Evolutionary conservation across 2,329 filamentous ascomycete species (phyloP).

Genomic region (Ceratocystis cubensis): DNA sequence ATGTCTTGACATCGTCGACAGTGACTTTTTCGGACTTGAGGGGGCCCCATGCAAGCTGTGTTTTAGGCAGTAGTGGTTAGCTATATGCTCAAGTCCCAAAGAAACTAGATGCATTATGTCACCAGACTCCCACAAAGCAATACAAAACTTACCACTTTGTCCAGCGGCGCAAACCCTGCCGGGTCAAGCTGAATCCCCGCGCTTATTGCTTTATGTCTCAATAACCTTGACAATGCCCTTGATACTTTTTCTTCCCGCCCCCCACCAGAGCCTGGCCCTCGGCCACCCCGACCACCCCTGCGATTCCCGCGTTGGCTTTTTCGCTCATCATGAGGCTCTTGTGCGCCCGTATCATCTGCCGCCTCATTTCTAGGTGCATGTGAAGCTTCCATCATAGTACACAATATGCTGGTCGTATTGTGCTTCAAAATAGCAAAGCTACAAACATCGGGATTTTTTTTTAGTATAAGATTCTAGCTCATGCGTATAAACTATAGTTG

Average conservation of each 20-base stretch:
- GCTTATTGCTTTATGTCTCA: conserved; percentile 44
- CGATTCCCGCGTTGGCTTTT: conserved; percentile 25
- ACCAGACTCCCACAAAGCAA: background rate
- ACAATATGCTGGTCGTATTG: background rate
- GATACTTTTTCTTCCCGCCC: conserved; percentile 39
- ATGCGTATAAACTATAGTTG: too few species aligned
- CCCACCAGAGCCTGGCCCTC: conserved; percentile 25
- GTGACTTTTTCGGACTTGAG: conserved; percentile 60
- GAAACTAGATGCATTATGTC: too few species aligned
- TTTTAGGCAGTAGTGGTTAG: background rate
- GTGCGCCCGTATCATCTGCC: background rate
- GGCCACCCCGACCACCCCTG: conserved; percentile 26
- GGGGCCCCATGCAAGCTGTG: conserved; percentile 41
- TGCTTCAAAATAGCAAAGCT: background rate
- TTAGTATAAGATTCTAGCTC: background rate
- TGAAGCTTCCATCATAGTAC: background rate
- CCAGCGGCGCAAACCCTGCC: conserved; percentile 47
- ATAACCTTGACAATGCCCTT: conserved; percentile 40
- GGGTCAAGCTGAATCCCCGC: conserved; percentile 45
- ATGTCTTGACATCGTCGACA: conserved; percentile 56
- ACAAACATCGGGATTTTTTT: background rate
- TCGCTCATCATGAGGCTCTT: background rate
- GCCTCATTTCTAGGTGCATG: background rate
- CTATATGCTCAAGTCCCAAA: background rate
- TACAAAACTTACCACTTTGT: conserved; percentile 42